These are phyloP conservation scores for Saturnispora serradocipensis DNA, from an alignment of 805 yeast species.

Conservation along the genomic window DNA sequence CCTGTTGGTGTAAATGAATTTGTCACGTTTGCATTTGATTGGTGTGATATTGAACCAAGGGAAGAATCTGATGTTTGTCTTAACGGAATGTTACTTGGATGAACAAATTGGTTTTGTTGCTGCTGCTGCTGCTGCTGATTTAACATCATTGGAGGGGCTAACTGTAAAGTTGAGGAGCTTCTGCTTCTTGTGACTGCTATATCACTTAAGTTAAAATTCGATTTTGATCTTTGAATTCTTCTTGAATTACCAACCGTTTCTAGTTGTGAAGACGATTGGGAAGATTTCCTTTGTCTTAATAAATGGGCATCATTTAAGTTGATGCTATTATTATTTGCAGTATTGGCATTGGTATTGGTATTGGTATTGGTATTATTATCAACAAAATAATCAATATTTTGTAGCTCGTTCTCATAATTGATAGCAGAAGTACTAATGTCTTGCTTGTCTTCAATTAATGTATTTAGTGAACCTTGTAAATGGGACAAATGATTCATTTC, in stretches of 20 bases:
- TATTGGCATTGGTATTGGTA: neutral
- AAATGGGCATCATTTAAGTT: neutral
- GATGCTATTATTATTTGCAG: neutral
- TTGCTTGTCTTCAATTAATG: constrained; percentile 6
- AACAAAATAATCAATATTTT: constrained; percentile 4
- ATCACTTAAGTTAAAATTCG: constrained; percentile 46
- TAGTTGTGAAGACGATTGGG: constrained; percentile 6
- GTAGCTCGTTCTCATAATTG: neutral
- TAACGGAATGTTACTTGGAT: neutral
- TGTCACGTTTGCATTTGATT: neutral
- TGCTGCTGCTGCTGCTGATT: neutral
- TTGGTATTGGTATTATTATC: neutral
- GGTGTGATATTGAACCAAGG: neutral
- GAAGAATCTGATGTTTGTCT: constrained; percentile 2
- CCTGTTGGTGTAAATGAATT: neutral
- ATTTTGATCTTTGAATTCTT: constrained; percentile 34
- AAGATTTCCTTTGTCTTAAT: neutral
- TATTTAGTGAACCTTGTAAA: constrained; percentile 8
- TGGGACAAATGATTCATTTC: neutral
- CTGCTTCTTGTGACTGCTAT: constrained; percentile 30
- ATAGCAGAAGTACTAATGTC: constrained; percentile 5
- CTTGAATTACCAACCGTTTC: constrained; percentile 7
- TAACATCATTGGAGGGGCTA: neutral
- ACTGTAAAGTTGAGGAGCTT: constrained; percentile 1
- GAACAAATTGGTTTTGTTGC: neutral